phyloP scores from a whole-genome alignment of 2,329 filamentous ascomycete species.

The Huntiella omanensis region DNA sequence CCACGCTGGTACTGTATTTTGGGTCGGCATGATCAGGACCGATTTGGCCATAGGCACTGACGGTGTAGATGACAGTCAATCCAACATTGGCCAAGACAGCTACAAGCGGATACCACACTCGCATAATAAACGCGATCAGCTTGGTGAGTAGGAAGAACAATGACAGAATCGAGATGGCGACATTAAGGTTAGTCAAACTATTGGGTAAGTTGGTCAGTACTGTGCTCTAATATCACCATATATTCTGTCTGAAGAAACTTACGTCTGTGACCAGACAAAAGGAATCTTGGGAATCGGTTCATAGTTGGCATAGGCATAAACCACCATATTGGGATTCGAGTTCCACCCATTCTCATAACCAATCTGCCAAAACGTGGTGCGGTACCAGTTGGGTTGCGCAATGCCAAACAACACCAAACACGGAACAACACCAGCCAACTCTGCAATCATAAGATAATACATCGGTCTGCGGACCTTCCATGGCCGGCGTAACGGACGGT shows the following conservation, averaged over 20 bases:
- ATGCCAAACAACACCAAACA: constrained; percentile 54
- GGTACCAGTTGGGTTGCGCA: constrained; percentile 53
- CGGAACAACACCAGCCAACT: constrained; percentile 46
- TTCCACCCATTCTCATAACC: constrained; percentile 55
- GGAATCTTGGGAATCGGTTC: constrained; percentile 40
- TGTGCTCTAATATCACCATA: constrained; percentile 9
- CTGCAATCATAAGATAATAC: constrained; percentile 45
- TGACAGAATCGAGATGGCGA: constrained; percentile 55
- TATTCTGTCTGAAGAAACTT: constrained; percentile 20
- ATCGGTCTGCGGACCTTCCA: constrained; percentile 39
- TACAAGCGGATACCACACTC: constrained; percentile 49
- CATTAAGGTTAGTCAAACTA: constrained; percentile 57
- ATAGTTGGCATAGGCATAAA: constrained; percentile 60
- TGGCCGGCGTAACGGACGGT: constrained; percentile 38
- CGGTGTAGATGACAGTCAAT: constrained; percentile 42
- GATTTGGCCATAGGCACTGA: constrained; percentile 51
- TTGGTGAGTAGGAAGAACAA: constrained; percentile 61
- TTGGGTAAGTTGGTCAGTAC: constrained; percentile 7
- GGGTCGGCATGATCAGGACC: constrained; percentile 54
- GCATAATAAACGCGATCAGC: constrained; percentile 49
- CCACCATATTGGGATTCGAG: constrained; percentile 47
- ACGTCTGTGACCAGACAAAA: constrained; percentile 57
- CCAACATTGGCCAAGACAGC: constrained; percentile 37
- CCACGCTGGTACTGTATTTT: constrained; percentile 37
- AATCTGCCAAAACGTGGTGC: constrained; percentile 53